Percentiles rank a stretch among this genome's conserved stretches.
phyloP scores from a whole-genome alignment of 2,329 filamentous ascomycete genomes.

The Daldinia sp. region DNA sequence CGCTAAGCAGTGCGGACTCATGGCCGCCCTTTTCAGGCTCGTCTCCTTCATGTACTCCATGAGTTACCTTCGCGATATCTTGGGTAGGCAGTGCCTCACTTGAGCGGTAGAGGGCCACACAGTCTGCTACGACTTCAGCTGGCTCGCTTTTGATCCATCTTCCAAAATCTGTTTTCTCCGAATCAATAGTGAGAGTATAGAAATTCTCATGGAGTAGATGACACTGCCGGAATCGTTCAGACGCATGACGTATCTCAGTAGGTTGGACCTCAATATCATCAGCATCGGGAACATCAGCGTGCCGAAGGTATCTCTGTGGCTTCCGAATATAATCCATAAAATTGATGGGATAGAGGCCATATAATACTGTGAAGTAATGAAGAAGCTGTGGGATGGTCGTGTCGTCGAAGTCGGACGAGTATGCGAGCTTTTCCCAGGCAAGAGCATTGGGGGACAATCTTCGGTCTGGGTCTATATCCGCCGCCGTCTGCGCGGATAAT shows the following conservation, averaged over 20 bases:
- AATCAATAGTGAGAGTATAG: conserved; percentile 81
- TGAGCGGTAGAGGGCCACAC: conserved; percentile 73
- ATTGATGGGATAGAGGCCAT: conserved; percentile 86
- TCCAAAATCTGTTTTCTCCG: conserved; percentile 80
- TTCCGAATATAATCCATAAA: conserved; percentile 89
- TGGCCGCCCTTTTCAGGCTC: conserved; percentile 52
- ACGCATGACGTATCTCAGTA: conserved; percentile 79
- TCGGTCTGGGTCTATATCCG: conserved; percentile 56
- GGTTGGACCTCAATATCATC: conserved; percentile 84
- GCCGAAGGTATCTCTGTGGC: conserved; percentile 80
- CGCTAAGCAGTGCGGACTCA: conserved; percentile 58
- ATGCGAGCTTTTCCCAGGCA: conserved; percentile 74
- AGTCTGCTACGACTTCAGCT: conserved; percentile 83
- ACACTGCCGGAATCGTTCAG: conserved; percentile 77
- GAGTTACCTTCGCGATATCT: conserved; percentile 40
- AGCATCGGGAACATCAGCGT: conserved; percentile 75
- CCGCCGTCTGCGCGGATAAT: conserved; percentile 56
- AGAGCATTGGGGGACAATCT: conserved; percentile 50
- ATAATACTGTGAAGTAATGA: conserved; percentile 84
- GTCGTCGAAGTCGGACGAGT: conserved; percentile 72
- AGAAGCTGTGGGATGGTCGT: conserved; percentile 74
- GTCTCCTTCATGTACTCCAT: conserved; percentile 45
- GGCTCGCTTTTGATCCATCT: conserved; percentile 85
- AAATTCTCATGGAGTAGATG: conserved; percentile 88
- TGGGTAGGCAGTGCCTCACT: conserved; percentile 44